Evolutionary conservation across 805 yeast species (phyloP).

Genomic region (Sungouiella thailandica): DNA sequence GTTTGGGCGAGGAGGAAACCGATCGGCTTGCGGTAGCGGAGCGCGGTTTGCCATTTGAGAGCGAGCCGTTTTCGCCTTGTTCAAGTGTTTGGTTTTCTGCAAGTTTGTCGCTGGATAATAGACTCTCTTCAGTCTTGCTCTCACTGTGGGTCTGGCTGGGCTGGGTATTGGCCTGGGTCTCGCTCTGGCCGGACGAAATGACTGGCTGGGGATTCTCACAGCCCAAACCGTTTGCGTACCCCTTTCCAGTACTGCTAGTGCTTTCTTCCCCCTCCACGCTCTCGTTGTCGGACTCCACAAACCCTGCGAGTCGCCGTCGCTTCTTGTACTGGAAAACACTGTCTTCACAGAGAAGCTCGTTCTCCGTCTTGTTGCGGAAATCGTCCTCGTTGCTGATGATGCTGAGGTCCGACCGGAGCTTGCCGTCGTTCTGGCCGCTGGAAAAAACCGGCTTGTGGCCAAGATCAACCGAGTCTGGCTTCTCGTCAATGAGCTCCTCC

Average conservation of each 20-base stretch:
- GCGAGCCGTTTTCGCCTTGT: too few relatives aligned
- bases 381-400: conserved; percentile 11
- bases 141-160: too few relatives aligned
- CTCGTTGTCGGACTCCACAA: neutral
- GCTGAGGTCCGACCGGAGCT: conserved; percentile 8
- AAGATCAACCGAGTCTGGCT: conserved; percentile 7
- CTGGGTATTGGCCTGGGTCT: neutral
- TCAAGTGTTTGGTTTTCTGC: too few relatives aligned
- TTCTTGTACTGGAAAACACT: conserved; percentile 16
- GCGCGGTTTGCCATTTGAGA: neutral
- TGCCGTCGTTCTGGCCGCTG: conserved; percentile 14
- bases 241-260: too few relatives aligned
- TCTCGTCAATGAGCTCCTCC: conserved; percentile 14
- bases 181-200: neutral
- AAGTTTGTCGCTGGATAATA: too few relatives aligned
- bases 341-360: conserved; percentile 20
- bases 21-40: neutral
- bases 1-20: neutral
- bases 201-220: too few relatives aligned
- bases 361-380: conserved; percentile 8
- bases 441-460: conserved; percentile 13
- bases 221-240: too few relatives aligned
- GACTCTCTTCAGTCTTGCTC: neutral
- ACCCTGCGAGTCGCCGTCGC: neutral
- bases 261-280: neutral